These are phyloP conservation scores for Sideroxylon spinosum DNA, from an alignment of 179 eudicot genomes.

Conservation along the genomic window DNA sequence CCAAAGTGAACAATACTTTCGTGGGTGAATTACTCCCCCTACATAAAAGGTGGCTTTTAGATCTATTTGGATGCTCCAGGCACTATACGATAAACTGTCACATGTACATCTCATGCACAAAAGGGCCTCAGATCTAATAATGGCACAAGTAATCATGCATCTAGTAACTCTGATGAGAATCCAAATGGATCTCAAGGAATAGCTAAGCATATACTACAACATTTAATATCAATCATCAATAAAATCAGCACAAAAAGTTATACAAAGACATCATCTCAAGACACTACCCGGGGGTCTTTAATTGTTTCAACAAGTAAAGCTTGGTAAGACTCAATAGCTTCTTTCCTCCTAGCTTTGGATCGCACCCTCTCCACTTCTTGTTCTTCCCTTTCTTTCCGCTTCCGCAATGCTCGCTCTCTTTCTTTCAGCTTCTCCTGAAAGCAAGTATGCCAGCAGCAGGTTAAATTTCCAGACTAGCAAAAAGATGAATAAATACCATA, in stretches of 20 bases:
- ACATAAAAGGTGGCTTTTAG: too few relatives aligned
- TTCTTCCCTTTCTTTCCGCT: constrained; percentile 97
- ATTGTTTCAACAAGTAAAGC: constrained; percentile 91
- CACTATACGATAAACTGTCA: background rate
- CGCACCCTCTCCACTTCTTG: constrained; percentile 96
- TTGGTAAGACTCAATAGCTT: constrained; percentile 86
- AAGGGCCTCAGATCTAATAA: background rate
- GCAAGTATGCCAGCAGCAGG: constrained; percentile 1
- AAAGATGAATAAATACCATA: background rate
- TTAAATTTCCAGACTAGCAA: constrained; percentile 3
- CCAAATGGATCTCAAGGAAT: background rate
- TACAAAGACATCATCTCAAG: background rate
- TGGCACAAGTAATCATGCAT: background rate
- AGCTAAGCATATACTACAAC: background rate
- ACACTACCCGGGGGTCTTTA: constrained; percentile 72
- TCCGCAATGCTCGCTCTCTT: constrained; percentile 76
- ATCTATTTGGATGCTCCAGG: too few relatives aligned
- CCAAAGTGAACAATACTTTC: too few relatives aligned
- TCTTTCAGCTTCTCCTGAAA: constrained; percentile 85
- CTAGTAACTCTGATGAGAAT: background rate
- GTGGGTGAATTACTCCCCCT: too few relatives aligned
- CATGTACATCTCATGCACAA: background rate
- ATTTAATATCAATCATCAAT: background rate
- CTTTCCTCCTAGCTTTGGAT: constrained; percentile 85
- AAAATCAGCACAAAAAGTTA: background rate